A percentile compares a stretch with the other conserved stretches of the same genome.
Conservation (phyloP, 164 flowering plant genomes). For the Chloranthus sessilifolius region DNA sequence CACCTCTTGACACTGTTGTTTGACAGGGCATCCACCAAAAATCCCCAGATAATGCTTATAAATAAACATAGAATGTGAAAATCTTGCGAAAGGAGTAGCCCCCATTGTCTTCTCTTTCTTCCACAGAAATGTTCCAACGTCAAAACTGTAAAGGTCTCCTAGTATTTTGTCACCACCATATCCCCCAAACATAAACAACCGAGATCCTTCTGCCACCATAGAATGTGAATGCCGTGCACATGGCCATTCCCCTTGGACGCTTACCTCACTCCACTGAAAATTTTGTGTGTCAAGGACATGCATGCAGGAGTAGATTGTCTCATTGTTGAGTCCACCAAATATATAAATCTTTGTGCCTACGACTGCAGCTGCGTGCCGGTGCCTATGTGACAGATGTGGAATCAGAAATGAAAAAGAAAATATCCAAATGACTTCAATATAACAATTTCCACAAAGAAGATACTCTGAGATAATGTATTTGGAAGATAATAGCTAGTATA, state of each 20-base stretch:
- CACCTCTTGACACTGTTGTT: constrained; percentile 54
- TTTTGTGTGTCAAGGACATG: constrained; percentile 54
- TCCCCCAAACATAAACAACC: constrained; percentile 81
- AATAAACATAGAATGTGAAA: constrained; percentile 87
- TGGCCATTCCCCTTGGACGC: constrained; percentile 53
- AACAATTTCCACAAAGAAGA: neutral
- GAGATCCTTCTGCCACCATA: constrained; percentile 52
- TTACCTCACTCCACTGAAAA: constrained; percentile 56
- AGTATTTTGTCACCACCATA: constrained; percentile 64
- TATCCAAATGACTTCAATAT: neutral
- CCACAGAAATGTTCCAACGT: constrained; percentile 48
- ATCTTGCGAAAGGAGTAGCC: constrained; percentile 63
- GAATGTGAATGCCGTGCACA: constrained; percentile 91
- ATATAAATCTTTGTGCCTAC: constrained; percentile 67
- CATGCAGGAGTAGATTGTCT: constrained; percentile 48
- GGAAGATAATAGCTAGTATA: constrained; percentile 4
- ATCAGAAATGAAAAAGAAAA: neutral
- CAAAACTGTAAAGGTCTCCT: constrained; percentile 75
- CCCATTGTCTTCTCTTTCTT: constrained; percentile 54
- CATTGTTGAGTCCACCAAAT: constrained; percentile 76
- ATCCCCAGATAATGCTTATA: constrained; percentile 67
- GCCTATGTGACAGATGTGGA: constrained; percentile 43
- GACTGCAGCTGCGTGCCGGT: constrained; percentile 91
- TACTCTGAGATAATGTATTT: neutral
- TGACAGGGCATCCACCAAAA: constrained; percentile 87